These are phyloP conservation scores for Euphorbia schlechtendalii DNA, from an alignment of 441 rosid genomes.

Conservation along the genomic window DNA sequence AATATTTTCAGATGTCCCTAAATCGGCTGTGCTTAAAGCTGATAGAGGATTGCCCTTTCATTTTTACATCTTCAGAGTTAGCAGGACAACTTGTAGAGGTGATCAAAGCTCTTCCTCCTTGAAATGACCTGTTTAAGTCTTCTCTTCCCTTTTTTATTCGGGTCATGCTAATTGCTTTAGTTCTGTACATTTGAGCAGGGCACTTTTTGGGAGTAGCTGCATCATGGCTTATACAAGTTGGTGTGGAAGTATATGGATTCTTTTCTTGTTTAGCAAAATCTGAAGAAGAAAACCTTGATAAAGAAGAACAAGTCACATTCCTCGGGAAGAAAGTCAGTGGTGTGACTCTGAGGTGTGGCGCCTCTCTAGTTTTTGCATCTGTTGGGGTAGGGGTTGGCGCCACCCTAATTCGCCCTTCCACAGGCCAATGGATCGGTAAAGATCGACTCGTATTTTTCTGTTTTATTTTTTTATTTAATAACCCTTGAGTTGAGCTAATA, in stretches of 20 bases:
- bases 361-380: conserved; percentile 73
- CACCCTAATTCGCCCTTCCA: conserved; percentile 58
- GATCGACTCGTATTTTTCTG: background rate
- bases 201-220: conserved; percentile 77
- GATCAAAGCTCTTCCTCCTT: background rate
- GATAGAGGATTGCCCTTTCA: conserved; percentile 63
- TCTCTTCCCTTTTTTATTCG: background rate
- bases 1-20: conserved; percentile 58
- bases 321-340: conserved; percentile 65
- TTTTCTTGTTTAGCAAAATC: conserved; percentile 30
- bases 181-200: conserved; percentile 43
- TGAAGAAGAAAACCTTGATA: conserved; percentile 34
- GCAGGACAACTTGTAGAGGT: conserved; percentile 92
- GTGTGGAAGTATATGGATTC: conserved; percentile 62
- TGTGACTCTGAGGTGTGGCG: conserved; percentile 62
- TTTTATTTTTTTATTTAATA: background rate
- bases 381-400: conserved; percentile 88
- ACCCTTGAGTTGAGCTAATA: conserved; percentile 5
- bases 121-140: background rate
- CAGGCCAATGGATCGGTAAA: conserved; percentile 94
- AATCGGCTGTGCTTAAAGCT: conserved; percentile 74
- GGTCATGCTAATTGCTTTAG: background rate
- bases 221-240: conserved; percentile 83
- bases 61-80: conserved; percentile 58
- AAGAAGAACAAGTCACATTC: conserved; percentile 41